Percentiles rank a stretch among this genome's conserved stretches.
phyloP scores from a whole-genome alignment of 148 eudicot species.

The Persicaria tinctoria region DNA sequence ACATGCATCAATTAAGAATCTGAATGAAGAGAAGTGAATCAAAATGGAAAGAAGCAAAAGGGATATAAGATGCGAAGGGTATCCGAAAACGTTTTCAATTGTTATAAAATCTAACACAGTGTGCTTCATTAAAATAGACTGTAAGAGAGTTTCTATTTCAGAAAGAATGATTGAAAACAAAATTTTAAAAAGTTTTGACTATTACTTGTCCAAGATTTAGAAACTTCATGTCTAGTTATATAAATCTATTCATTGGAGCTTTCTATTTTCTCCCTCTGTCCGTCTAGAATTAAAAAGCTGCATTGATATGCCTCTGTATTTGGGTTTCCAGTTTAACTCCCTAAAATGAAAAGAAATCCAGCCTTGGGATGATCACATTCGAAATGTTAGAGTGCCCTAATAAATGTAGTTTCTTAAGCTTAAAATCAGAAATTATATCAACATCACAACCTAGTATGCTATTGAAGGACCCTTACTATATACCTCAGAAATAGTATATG shows the following conservation, averaged over 20 bases:
- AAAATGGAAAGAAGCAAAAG: neutral
- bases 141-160: neutral
- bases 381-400: neutral
- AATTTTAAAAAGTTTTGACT: neutral
- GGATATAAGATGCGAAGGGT: neutral
- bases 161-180: neutral
- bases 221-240: neutral
- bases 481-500: neutral
- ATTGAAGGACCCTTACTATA: neutral
- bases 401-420: neutral
- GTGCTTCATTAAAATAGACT: neutral
- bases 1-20: neutral
- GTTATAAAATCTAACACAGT: neutral
- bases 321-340: neutral
- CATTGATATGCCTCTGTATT: neutral
- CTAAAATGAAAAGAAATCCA: neutral
- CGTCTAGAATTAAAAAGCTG: neutral
- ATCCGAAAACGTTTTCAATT: neutral
- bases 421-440: neutral
- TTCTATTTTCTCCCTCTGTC: neutral
- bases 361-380: neutral
- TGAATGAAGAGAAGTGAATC: neutral
- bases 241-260: neutral
- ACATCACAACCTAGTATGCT: neutral
- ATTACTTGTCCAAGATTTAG: neutral